Evolutionary conservation across 805 yeast species (phyloP), one percentile per base, ranked within the genome.

Genomic region (Zygosaccharomyces kombuchaensis): DNA sequence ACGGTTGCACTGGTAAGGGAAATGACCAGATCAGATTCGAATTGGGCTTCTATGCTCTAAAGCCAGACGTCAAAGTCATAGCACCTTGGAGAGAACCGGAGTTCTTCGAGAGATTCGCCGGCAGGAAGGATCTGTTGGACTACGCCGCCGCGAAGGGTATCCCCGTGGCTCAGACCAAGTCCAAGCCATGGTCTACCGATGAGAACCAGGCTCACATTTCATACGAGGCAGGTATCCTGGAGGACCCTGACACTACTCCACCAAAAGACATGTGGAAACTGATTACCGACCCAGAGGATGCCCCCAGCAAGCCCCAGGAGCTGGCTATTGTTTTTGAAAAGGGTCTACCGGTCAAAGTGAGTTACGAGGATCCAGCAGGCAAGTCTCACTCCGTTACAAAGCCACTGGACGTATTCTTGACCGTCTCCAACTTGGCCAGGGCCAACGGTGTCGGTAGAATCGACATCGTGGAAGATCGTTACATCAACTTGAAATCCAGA

Each of bases 201-300:
- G 99, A 93, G 76, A 93, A 93, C 80, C 75, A 91, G 81, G 99
- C 98, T 38, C 99, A 93, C 73, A 93, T 93, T 69, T 91, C 98
- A 32, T 93, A 87, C 69, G 99, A 93, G 77, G 99, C 99, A 54
- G 99, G 99, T 73, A 93, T 93, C 58, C 81, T 93, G 64, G 99
- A 93, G 75, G 96, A 93, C 74, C 99, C 99, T 66, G 87, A 93
- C 70, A 82, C 91, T 59, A 93, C 99, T 43, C 99, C 99, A 55
- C 99, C 99, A 73, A 91, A 90, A 76, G 99, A 93, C 70, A 93
- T 93, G 99, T 93, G 99, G 99, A 93, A 93, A 75, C 81, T 93
- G 68, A 93, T 96, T 35, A 87, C 85, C 50, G 99, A 91, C 71
- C 98, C 99, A 61, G 66, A 74, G 34, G 97, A 91, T 65, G 98